Percentiles rank a stretch among this genome's conserved stretches.
Evolutionary conservation across 345 rosid species (phyloP).

Genomic region (thale cress (Arabidopsis thaliana)): TAIR10.1 NC_003074.8:351501-352000

Average conservation of each 20-base stretch:
- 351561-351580: constrained; percentile 86
- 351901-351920: constrained; percentile 34
- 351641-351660: constrained; percentile 20
- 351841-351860: constrained; percentile 10
- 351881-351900: constrained; percentile 6
- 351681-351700: constrained; percentile 15
- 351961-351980: constrained; percentile 92
- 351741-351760: constrained; percentile 60
- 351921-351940: constrained; percentile 71
- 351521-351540: constrained; percentile 82
- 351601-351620: background rate
- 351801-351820: constrained; percentile 57
- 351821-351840: constrained; percentile 20
- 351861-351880: constrained; percentile 20
- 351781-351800: constrained; percentile 59
- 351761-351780: constrained; percentile 82
- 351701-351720: background rate
- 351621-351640: background rate
- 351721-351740: constrained; percentile 8
- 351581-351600: constrained; percentile 53
- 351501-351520: constrained; percentile 69
- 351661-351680: constrained; percentile 3
- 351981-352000: constrained; percentile 90
- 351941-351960: constrained; percentile 89
- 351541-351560: constrained; percentile 95